Conservation (phyloP, 495 filamentous ascomycete species). For the Lophiostoma macrostomum region DNA sequence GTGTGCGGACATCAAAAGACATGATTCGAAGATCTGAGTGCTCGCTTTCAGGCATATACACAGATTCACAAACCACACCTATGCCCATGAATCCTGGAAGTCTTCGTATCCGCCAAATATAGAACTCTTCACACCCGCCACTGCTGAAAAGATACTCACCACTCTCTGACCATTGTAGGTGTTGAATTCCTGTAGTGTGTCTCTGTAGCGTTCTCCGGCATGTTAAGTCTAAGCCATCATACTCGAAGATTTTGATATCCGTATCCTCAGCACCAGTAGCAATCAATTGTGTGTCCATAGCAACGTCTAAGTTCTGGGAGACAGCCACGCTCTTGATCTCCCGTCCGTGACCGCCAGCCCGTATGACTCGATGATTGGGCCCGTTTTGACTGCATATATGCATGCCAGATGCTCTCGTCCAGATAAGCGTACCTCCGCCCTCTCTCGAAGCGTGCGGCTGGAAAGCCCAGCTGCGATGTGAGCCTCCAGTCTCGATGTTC, state of each 20-base stretch:
- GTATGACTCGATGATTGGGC: slow-evolving; percentile 53
- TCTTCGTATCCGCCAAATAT: slow-evolving; percentile 66
- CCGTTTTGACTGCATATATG: slow-evolving; percentile 50
- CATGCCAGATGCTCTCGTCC: slow-evolving; percentile 56
- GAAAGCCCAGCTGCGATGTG: slow-evolving; percentile 69
- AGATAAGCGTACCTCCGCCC: slow-evolving; percentile 46
- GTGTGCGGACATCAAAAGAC: slow-evolving; percentile 59
- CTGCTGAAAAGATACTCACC: slow-evolving; percentile 75
- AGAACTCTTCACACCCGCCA: slow-evolving; percentile 84
- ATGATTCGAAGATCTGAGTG: slow-evolving; percentile 74
- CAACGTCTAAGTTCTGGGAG: slow-evolving; percentile 27
- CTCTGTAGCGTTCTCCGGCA: slow-evolving; percentile 64
- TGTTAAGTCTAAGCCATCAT: slow-evolving; percentile 38
- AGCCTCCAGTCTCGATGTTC: slow-evolving; percentile 74
- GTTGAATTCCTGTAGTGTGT: slow-evolving; percentile 81
- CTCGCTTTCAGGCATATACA: slow-evolving; percentile 55
- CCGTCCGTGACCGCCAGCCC: slow-evolving; percentile 73
- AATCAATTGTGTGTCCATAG: slow-evolving; percentile 46
- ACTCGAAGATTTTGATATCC: slow-evolving; percentile 66
- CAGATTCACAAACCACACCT: slow-evolving; percentile 61
- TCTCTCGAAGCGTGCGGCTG: slow-evolving; percentile 40
- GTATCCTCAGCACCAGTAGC: slow-evolving; percentile 93
- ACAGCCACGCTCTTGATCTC: slow-evolving; percentile 80
- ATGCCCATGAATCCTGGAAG: slow-evolving; percentile 52
- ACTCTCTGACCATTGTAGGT: slow-evolving; percentile 65